Conservation (phyloP, 495 filamentous ascomycete species). For the Durotheca rogersii region DNA sequence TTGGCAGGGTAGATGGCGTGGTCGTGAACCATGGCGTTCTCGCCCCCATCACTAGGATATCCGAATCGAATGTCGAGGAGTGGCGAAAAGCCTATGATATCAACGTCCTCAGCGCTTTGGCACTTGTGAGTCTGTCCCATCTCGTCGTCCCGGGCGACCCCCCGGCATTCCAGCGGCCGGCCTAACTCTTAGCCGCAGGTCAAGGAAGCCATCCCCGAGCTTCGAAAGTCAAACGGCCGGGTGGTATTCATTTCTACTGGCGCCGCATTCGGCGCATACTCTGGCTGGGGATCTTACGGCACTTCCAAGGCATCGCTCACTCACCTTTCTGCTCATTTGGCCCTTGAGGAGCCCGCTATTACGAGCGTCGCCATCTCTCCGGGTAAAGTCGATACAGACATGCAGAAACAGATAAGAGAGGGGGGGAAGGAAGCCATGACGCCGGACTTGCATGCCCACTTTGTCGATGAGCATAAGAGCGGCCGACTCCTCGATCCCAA, state of each 20-base stretch:
- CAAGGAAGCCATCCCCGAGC: conserved; percentile 69
- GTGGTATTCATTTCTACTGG: conserved; percentile 78
- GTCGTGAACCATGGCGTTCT: conserved; percentile 87
- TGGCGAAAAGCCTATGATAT: conserved; percentile 78
- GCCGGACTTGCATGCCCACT: conserved; percentile 64
- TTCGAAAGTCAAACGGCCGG: conserved; percentile 67
- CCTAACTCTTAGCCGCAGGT: conserved; percentile 51
- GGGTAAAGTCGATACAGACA: conserved; percentile 87
- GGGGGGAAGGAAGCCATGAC: conserved; percentile 66
- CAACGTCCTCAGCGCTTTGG: conserved; percentile 79
- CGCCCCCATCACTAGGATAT: conserved; percentile 72
- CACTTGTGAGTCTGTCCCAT: conserved; percentile 61
- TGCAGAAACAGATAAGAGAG: conserved; percentile 83
- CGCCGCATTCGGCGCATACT: conserved; percentile 65
- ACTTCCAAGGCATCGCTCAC: conserved; percentile 88
- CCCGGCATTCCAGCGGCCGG: not conserved
- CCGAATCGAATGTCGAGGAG: conserved; percentile 60
- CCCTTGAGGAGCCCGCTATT: conserved; percentile 76
- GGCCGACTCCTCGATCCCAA: conserved; percentile 77
- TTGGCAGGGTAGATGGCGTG: conserved; percentile 74
- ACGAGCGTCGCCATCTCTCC: conserved; percentile 71
- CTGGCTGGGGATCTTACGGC: conserved; percentile 78
- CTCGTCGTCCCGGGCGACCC: not conserved
- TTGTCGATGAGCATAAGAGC: conserved; percentile 61
- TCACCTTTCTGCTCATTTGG: conserved; percentile 71